Base-by-base conservation (phyloP, 345 rosid species). In the Raphanus raphanistrum region DNA sequence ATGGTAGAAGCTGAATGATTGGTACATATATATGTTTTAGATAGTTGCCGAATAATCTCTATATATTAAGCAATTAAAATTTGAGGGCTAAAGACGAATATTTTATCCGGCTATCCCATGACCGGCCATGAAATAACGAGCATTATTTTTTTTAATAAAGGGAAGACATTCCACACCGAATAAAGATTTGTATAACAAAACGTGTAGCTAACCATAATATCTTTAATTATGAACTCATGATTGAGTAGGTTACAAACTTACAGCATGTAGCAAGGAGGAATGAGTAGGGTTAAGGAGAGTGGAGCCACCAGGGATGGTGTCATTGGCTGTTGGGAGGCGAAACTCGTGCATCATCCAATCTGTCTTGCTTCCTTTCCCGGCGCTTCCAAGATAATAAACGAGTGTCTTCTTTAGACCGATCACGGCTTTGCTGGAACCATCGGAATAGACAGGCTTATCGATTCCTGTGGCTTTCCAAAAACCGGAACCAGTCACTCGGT, bases 331-430 rank as follows among this genome's bases (percentile, higher is more conserved):
- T 3, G 98, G 96, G 17, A 94, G 96, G 76, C 98, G 97, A 84
- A 94, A 94, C 80, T 94, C 98, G 15, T 94, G 92, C 98, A 94
- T 94, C 98, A 94, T 94, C 98, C 98, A 94, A 64, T 92, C 98
- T 1, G 98, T 92, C 80, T 94, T 94, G 82, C 81, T 92, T 64
- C 98, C 98, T 88, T 94, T 94, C 6, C 97, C 97, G 0, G 98
- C 98, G 4, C 85, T 83, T 63, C 98, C 98, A 0, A 95, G 85
- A 72, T 94, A 94, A 66, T 94, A 92, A 0, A 94, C 98, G 7
- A 94, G 84, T 2, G 98, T 92, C 77, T 94, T 94, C 86, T 94
- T 94, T 17, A 94, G 90, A 11, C 98, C 98, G 6, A 90, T 84
- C 48, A 90, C 83, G 78, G 76, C 82, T 43, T 80, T 82, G 68